Base-by-base conservation (phyloP, 805 yeast species). In the Saccharomycopsis vini region DNA sequence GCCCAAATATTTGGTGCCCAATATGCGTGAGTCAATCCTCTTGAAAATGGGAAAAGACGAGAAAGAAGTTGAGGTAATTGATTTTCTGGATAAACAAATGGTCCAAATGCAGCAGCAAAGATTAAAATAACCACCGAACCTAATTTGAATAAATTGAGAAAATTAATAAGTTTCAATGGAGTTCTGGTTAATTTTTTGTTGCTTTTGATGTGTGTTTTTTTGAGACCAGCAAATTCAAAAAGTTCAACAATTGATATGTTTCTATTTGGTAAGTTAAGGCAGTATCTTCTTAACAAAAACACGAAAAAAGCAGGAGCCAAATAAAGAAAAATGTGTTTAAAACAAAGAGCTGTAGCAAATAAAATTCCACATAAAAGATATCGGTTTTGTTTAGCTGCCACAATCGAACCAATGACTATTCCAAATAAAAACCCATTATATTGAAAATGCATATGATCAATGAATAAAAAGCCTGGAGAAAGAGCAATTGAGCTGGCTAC, bases 1-100 rank as follows among this genome's bases (percentile, higher is more conserved):
- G 98, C 96, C 99, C 99, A 92, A 38, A 88, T 67, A 56, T 92
- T 92, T 13, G 99, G 97, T 1, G 98, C 97, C 97, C 98, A 92
- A 63, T 92, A 92, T 0, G 97, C 96, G 62, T 92, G 98, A 3
- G 97, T 92, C 30, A 92, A 69, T 1, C 97, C 97, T 58, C 97
- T 71, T 40, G 94, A 81, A 58, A 90, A 90, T 4, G 98, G 98
- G 63, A 92, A 92, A 26, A 92, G 63, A 37, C 98, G 69, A 4
- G 64, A 57, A 6, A 86, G 39, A 15, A 92, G 62, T 49, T 85
- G 76, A 0, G 83, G 80, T 39, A 83, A 55, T 28, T 78, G 83
- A 1, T 69, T 68, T 52, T 74, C 67, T 31, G 56, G 56, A 53
- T 73, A 73, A 5, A 73, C 60, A 56, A 89, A 89, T 1, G 97